A percentile compares a stretch with the other conserved stretches of the same genome.
Conservation (phyloP, 305 asterid species). For the Ilex paraguariensis region DNA sequence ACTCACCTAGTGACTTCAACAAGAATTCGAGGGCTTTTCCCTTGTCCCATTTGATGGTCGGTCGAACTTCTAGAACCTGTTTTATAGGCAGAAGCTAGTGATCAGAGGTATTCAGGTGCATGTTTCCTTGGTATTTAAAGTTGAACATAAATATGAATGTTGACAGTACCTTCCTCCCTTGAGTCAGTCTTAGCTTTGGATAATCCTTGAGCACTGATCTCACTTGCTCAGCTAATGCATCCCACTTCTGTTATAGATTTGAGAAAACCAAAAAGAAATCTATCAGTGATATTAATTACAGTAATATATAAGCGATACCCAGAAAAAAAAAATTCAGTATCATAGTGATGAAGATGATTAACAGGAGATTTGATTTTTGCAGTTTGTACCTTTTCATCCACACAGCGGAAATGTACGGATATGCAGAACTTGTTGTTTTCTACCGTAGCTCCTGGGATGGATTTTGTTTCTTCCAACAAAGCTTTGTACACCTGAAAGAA, state of each 20-base stretch:
- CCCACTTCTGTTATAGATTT: conserved; percentile 51
- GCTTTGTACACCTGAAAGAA: conserved; percentile 30
- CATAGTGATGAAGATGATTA: too few relatives aligned
- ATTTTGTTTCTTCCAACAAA: conserved; percentile 36
- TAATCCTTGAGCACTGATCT: conserved; percentile 59
- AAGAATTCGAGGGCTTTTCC: conserved; percentile 91
- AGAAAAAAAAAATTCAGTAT: not conserved
- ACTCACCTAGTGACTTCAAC: conserved; percentile 70
- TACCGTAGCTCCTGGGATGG: conserved; percentile 39
- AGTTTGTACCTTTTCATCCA: conserved; percentile 34
- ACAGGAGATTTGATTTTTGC: too few relatives aligned
- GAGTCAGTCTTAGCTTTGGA: conserved; percentile 45
- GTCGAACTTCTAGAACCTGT: conserved; percentile 84
- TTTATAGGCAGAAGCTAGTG: not conserved
- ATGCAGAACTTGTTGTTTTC: conserved; percentile 43
- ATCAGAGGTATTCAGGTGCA: too few relatives aligned
- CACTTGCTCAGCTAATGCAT: conserved; percentile 58
- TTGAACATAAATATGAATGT: not conserved
- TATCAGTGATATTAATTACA: too few relatives aligned
- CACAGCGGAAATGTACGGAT: conserved; percentile 49
- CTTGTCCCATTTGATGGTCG: conserved; percentile 91
- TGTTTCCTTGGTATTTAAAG: too few relatives aligned
- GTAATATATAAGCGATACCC: not conserved
- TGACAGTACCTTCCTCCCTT: conserved; percentile 59
- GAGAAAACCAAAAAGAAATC: not conserved